A percentile compares a stretch with the other conserved stretches of the same genome.
phyloP scores from a whole-genome alignment of 208 protist species.

The Porcisia hertigi region DNA sequence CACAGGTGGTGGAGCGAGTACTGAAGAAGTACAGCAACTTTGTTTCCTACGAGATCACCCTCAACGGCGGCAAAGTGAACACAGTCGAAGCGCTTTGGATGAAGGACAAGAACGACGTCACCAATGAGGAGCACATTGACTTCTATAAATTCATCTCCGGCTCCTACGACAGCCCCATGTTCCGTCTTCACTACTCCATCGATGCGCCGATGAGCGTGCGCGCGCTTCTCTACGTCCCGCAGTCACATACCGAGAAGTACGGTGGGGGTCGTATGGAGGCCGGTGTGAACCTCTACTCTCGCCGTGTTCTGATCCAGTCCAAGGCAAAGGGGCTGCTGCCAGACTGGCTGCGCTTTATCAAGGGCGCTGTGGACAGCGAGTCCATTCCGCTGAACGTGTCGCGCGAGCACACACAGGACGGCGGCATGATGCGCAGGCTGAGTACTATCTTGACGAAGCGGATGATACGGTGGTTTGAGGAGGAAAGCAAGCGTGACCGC shows the following conservation, averaged over 20 bases:
- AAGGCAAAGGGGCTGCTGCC: conserved; percentile 95
- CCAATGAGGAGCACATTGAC: conserved; percentile 95
- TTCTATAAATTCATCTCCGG: conserved; percentile 97
- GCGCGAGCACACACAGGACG: conserved; percentile 98
- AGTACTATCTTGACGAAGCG: conserved; percentile 92
- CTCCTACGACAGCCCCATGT: conserved; percentile 93
- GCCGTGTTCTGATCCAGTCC: conserved; percentile 95
- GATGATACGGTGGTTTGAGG: conserved; percentile 90
- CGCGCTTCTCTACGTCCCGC: conserved; percentile 95
- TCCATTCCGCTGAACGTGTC: conserved; percentile 98
- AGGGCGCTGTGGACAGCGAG: conserved; percentile 97
- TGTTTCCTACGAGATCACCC: conserved; percentile 95
- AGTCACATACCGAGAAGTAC: conserved; percentile 97
- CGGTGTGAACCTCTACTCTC: conserved; percentile 95
- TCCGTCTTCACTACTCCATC: conserved; percentile 94
- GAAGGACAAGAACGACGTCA: conserved; percentile 91
- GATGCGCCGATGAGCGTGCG: conserved; percentile 96
- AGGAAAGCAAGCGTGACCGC: conserved; percentile 92
- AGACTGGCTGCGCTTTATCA: conserved; percentile 97
- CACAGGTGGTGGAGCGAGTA: conserved; percentile 92
- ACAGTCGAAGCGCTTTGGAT: conserved; percentile 97
- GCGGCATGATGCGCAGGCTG: conserved; percentile 93
- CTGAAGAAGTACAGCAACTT: conserved; percentile 98
- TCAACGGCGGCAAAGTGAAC: conserved; percentile 96
- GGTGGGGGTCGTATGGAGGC: conserved; percentile 95